These are phyloP conservation scores for Aschersonia sp. DNA, from an alignment of 2,329 filamentous ascomycete species.

Conservation along the genomic window DNA sequence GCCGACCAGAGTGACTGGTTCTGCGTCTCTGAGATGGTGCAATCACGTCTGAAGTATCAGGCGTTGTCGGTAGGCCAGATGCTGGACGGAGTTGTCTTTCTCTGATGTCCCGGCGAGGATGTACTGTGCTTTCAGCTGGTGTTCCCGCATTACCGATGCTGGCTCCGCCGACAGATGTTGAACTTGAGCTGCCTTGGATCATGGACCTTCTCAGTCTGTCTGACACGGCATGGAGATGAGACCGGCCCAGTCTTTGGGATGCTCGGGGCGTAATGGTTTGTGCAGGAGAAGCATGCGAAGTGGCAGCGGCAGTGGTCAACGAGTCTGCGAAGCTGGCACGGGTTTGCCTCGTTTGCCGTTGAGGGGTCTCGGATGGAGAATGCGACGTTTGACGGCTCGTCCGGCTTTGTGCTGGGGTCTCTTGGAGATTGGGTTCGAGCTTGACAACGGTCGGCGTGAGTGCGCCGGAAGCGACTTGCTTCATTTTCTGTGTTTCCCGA, in stretches of 20 bases:
- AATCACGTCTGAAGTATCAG: neutral
- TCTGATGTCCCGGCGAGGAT: no score
- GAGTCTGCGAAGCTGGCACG: slow-evolving; percentile 16
- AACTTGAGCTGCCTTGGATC: slow-evolving; percentile 10
- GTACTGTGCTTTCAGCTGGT: neutral
- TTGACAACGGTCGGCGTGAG: slow-evolving; percentile 13
- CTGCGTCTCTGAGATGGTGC: slow-evolving; percentile 18
- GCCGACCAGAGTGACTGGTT: slow-evolving; percentile 14
- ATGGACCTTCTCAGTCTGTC: slow-evolving; percentile 21
- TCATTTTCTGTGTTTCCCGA: slow-evolving; percentile 5
- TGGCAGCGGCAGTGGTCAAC: slow-evolving; percentile 6
- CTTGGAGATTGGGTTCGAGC: slow-evolving; percentile 10
- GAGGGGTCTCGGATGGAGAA: slow-evolving; percentile 17
- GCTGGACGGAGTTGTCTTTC: no score
- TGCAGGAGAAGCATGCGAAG: neutral
- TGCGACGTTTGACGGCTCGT: slow-evolving; percentile 15
- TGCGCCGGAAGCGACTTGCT: slow-evolving; percentile 8
- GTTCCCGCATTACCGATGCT: slow-evolving; percentile 1
- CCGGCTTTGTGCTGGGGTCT: slow-evolving; percentile 12
- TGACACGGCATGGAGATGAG: slow-evolving; percentile 14
- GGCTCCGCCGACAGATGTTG: slow-evolving; percentile 1
- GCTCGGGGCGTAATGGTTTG: slow-evolving; percentile 8
- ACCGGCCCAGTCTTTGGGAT: slow-evolving; percentile 12
- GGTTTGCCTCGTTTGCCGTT: slow-evolving; percentile 14
- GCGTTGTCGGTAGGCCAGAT: neutral